Base-by-base conservation (phyloP, 2,329 filamentous ascomycete genomes). In the Pleoardoris graminearum region DNA sequence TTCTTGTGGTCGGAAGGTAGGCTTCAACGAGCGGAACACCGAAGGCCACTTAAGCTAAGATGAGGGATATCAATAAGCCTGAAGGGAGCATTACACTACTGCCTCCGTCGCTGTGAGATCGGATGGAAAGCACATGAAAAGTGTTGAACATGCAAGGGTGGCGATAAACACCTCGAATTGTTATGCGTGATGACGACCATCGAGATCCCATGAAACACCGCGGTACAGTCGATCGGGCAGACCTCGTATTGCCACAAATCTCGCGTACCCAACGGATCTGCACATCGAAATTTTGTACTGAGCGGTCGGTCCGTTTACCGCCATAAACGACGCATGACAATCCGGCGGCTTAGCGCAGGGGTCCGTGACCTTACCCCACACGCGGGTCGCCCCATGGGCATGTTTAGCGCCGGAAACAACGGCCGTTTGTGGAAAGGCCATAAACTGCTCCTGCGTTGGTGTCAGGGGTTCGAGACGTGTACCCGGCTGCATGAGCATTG, bases 331-430 rank as follows among this genome's bases (percentile, higher is more conserved):
- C n/a, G n/a, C n/a, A n/a, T n/a, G 27, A 16, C 16, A 17, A 45
- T 45, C 43, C n/a, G 17, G 21, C 43, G 30, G 43, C 43, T n/a
- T 29, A 29, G 22, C 7, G 33, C 44, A 37, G 19, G 27, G 42
- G 42, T 19, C 33, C 21, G 19, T 14, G 30, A 47, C 37, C 32
- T 30, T 37, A 47, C 44, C 44, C 44, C 44, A 25, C 44, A 16
- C 19, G 14, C 23, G 44, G 44, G 33, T 30, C 22, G n/a, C 33
- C 33, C 29, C 17, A 33, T 14, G 41, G 41, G 29, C n/a, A 16
- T 16, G 4, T 38, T n/a, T 47, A 47, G 44, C 25, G 44, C 33
- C 44, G 44, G 44, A 30, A 29, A 16, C 33, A 47, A 16, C 23
- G 8, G n/a, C 44, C 33, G n/a, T 47, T 47, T 47, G 7, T 21